Evolutionary conservation across 2,329 filamentous ascomycete species (phyloP).

Genomic region (Epichloe uncinata): DNA sequence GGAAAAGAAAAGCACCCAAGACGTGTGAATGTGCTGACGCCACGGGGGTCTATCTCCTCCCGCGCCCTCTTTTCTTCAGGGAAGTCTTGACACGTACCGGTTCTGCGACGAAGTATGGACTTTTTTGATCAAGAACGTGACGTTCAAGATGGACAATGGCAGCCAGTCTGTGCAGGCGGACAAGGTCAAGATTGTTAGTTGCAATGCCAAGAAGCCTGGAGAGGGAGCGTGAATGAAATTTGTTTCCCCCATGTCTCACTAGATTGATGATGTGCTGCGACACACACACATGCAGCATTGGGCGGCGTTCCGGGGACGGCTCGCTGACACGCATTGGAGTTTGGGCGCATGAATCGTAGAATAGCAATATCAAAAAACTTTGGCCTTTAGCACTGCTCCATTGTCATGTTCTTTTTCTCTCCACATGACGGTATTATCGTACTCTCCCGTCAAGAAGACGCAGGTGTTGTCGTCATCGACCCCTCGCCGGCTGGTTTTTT

Average conservation of each 20-base stretch:
- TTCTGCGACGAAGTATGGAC: constrained; percentile 99
- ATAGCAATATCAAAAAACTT: too few species aligned
- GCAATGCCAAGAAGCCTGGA: constrained; percentile 66
- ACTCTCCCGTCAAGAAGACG: too few species aligned
- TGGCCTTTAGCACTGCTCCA: too few species aligned
- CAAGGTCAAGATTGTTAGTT: constrained; percentile 97
- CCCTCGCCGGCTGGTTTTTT: too few species aligned
- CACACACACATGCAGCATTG: constrained; percentile 4
- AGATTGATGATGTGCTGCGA: too few species aligned
- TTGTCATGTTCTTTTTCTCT: not conserved
- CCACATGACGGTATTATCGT: not conserved
- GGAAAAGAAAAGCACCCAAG: not conserved
- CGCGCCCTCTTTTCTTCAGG: constrained; percentile 36
- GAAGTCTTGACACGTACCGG: constrained; percentile 92
- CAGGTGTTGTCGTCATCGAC: too few species aligned
- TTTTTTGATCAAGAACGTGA: constrained; percentile 95
- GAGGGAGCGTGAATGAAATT: constrained; percentile 16
- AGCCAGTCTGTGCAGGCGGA: constrained; percentile 64
- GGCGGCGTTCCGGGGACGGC: constrained; percentile 7
- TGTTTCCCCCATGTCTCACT: too few species aligned
- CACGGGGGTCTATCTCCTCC: not conserved
- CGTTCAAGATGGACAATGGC: constrained; percentile 89
- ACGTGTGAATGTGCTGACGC: not conserved
- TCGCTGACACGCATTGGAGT: not conserved
- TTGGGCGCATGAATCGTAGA: not conserved